Base-by-base conservation (phyloP, 768 basidiomycete genomes). In the Tulasnella sp. region DNA sequence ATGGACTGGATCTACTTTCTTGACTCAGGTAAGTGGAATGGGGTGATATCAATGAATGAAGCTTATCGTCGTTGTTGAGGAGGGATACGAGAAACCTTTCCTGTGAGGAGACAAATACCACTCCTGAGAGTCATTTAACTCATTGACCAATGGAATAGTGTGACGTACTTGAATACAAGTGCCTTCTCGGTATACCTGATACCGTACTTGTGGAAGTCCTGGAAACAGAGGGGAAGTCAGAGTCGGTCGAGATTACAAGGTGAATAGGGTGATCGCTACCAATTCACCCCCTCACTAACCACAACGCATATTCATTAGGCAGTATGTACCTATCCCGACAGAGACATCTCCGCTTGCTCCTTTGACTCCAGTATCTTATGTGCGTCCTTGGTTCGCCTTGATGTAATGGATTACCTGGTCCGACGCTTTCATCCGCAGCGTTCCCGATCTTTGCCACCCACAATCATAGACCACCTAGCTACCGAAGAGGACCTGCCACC, bases 81-180 rank as follows among this genome's bases (percentile, higher is more conserved):
- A 67, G 32, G 88, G 86, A 37, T 93, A 80, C 59, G 76, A 82
- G 62, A 96, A 95, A 60, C 89, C 89, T 7, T 98, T 93, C 66
- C 69, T 91, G 91, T 81, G 55, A 52, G 75, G 66, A 27, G 54
- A 37, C n/a, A 58, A 50, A 44, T 34, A 40, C 35, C 53, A 45
- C 31, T 31, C 41, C 13, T 19, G 22, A 32, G 37, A 13, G 31
- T 32, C 25, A n/a, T 33, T 22, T 43, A 33, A 34, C 43, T 34
- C 40, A n/a, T 48, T 56, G 16, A 41, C 19, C 28, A 43, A 31
- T 37, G 25, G 9, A 41, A 57, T n/a, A 86, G 85, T 51, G 75
- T 88, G 45, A 92, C 93, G 9, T 98, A 95, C 61, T 69, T 93
- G 62, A 90, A 81, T 66, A 96, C 92, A 1, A 81, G 84, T 55